Base-by-base conservation (phyloP, 108 stramenopile species). In the Skeletonema tropicum region DNA sequence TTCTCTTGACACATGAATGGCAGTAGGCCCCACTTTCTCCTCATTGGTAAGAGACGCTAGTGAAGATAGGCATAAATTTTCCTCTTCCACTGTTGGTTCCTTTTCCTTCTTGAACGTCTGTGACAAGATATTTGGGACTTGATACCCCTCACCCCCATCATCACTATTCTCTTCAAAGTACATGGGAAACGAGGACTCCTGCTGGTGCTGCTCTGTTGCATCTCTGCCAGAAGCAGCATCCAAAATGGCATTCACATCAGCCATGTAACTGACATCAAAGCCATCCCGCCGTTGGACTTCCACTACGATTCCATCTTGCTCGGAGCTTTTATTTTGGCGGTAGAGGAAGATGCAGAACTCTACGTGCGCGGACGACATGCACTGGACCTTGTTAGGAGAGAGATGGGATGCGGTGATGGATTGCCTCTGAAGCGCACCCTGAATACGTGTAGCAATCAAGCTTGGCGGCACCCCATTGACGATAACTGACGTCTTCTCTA, bases 251-350 rank as follows among this genome's bases (percentile, higher is more conserved):
- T 79, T 57, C 0, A 83, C 85, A 41, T 90, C 88, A 9, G 31
- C 19, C 57, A 82, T 65, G 68, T 86, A 92, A 48, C 66, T 69
- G 13, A 84, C 30, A 13, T 83, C 73, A 26, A 67, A 70, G 17
- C 91, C 91, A 57, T 82, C 81, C 23, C 86, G 57, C n/a, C 91
- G 86, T 48, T 92, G 91, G 25, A 92, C 89, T 79, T 92, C 91
- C 35, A 88, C 91, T 35, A 90, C 88, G 61, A 89, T 85, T 4
- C 87, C 87, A 63, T 88, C 76, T 15, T 60, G 63, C 66, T 74
- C 85, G 29, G 75, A 60, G 19, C 55, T 32, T 17, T 63, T 73
- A 21, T 84, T 64, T 31, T 86, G 86, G 9, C 84, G 82, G 68
- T 90, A 92, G 52, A 92, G 82, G 6, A 86, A 86, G 52, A 92